Percentiles rank a stretch among this genome's conserved stretches.
Conservation (phyloP, 192 early-diverging fungal species). For the Entophlyctis luteolus region DNA sequence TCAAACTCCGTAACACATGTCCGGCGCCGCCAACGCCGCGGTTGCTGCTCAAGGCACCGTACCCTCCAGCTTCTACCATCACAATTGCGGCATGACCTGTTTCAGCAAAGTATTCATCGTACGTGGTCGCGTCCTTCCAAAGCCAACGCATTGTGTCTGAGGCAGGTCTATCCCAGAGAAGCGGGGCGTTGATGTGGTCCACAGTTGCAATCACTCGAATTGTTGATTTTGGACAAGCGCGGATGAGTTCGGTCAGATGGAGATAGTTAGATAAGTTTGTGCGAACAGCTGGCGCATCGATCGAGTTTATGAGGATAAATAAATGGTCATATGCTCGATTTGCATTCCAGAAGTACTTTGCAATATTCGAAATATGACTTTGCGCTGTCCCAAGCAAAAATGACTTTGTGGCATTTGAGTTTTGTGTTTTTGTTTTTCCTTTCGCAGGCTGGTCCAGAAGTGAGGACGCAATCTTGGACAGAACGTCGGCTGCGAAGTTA, state of each 20-base stretch:
- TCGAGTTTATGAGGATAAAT: constrained; percentile 81
- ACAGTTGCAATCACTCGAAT: constrained; percentile 79
- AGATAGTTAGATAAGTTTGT: constrained; percentile 42
- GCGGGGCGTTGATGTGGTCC: constrained; percentile 86
- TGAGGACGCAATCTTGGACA: constrained; percentile 56
- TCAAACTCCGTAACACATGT: constrained; percentile 78
- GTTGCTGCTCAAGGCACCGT: neutral
- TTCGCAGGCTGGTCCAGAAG: constrained; percentile 23
- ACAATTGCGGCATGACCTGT: constrained; percentile 76
- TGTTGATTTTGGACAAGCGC: constrained; percentile 39
- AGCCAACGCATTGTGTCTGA: constrained; percentile 71
- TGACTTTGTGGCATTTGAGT: constrained; percentile 43
- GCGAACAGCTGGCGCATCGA: constrained; percentile 78
- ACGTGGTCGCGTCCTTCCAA: constrained; percentile 92
- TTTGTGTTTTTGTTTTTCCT: neutral
- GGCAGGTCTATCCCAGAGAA: constrained; percentile 81
- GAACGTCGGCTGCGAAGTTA: constrained; percentile 62
- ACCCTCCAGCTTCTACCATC: constrained; percentile 47
- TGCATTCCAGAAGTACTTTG: constrained; percentile 56
- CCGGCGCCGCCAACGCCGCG: constrained; percentile 50
- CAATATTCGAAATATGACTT: constrained; percentile 59
- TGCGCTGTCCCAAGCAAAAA: constrained; percentile 43
- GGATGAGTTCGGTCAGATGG: constrained; percentile 65
- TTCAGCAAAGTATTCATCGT: constrained; percentile 73
- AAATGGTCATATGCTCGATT: constrained; percentile 49